Evolutionary conservation across 108 stramenopile species (phyloP).

Genomic region (Cyclotella baltica): DNA sequence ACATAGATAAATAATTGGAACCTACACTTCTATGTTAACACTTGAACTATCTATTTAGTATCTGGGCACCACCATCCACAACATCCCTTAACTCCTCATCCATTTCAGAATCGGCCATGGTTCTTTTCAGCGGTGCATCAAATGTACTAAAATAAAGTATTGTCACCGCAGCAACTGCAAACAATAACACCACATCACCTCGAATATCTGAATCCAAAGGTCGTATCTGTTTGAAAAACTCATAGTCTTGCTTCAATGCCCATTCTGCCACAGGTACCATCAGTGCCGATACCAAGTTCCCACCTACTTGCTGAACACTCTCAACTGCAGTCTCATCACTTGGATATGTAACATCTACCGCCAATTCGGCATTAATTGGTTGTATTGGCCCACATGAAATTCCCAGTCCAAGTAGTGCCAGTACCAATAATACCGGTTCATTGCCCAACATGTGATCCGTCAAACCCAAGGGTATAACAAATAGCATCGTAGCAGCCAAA

Average conservation of each 20-base stretch:
- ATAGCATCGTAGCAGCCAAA: slow-evolving; percentile 64
- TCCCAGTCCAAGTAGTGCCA: slow-evolving; percentile 58
- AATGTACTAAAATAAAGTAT: slow-evolving; percentile 58
- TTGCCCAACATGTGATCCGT: slow-evolving; percentile 63
- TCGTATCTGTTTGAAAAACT: slow-evolving; percentile 50
- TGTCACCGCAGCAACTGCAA: slow-evolving; percentile 50
- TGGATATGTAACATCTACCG: slow-evolving; percentile 70
- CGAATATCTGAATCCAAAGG: slow-evolving; percentile 54
- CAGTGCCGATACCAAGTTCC: slow-evolving; percentile 60
- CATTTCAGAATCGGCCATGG: slow-evolving; percentile 39
- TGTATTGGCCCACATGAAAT: slow-evolving; percentile 65
- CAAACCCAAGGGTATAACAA: slow-evolving; percentile 59
- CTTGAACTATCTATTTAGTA: too few relatives aligned
- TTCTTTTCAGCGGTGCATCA: slow-evolving; percentile 57
- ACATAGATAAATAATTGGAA: too few relatives aligned
- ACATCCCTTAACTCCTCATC: slow-evolving; percentile 13
- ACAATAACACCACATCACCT: slow-evolving; percentile 60
- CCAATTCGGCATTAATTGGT: slow-evolving; percentile 73
- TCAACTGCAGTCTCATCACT: slow-evolving; percentile 74
- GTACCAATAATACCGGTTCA: slow-evolving; percentile 51
- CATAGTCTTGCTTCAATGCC: slow-evolving; percentile 59
- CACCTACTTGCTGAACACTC: slow-evolving; percentile 65
- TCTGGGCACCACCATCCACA: too few relatives aligned
- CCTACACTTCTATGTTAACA: too few relatives aligned
- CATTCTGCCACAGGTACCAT: slow-evolving; percentile 65